Percentiles rank a stretch among this genome's conserved stretches.
Conservation (phyloP, 2,329 filamentous ascomycete genomes). For the Apiospora pterosperma region DNA sequence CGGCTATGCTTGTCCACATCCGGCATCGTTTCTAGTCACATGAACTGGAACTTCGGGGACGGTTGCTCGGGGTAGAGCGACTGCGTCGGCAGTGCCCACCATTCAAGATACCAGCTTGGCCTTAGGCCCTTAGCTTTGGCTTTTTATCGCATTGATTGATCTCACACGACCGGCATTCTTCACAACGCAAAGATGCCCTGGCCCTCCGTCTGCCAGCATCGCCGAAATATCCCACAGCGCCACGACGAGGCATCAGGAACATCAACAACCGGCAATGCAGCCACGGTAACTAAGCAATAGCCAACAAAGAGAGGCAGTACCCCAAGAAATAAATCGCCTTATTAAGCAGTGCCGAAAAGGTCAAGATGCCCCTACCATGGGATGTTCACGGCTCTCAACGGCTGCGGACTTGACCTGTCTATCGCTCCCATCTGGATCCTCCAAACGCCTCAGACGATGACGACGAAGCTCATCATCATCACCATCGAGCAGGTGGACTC, state of each 20-base stretch:
- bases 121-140: no score
- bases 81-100: background rate
- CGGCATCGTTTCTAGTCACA: background rate
- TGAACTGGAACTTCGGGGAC: background rate
- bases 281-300: conserved; percentile 10
- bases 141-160: background rate
- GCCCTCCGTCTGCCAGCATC: conserved; percentile 20
- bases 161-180: no score
- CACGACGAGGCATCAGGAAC: conserved; percentile 20
- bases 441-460: conserved; percentile 8
- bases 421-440: conserved; percentile 27
- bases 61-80: background rate
- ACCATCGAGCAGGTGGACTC: no score
- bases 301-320: conserved; percentile 13
- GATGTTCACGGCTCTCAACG: background rate
- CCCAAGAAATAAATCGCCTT: conserved; percentile 19
- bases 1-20: background rate
- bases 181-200: conserved; percentile 20
- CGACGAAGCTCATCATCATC: conserved; percentile 20
- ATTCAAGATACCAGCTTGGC: no score
- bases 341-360: background rate
- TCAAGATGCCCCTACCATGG: background rate
- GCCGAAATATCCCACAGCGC: conserved; percentile 12
- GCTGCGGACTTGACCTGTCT: background rate
- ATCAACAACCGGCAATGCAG: conserved; percentile 19